Evolutionary conservation across 2,329 filamentous ascomycete species (phyloP).

Genomic region (Diaporthe capsici): DNA sequence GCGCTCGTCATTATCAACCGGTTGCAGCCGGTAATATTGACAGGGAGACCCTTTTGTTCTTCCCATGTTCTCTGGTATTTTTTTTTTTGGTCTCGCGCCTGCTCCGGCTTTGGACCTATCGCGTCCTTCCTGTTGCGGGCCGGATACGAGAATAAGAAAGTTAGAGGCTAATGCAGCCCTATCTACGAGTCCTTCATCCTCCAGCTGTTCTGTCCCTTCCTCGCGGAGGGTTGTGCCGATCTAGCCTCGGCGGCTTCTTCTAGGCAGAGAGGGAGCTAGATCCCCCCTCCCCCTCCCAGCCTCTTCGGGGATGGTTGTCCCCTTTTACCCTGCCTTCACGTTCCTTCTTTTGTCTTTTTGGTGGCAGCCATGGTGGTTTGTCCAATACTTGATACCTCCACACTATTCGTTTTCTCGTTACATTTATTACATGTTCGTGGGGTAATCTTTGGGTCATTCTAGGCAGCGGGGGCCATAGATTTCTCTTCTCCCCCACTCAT

Average conservation of each 20-base stretch:
- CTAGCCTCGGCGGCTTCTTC: slow-evolving; percentile 1
- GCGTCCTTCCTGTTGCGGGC: not conserved
- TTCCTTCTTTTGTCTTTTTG: not conserved
- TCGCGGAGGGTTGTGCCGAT: not conserved
- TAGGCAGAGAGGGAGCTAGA: slow-evolving; percentile 16
- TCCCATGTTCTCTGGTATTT: not conserved
- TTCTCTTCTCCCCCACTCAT: not conserved
- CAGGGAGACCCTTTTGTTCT: not conserved
- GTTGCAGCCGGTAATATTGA: not conserved
- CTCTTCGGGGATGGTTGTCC: slow-evolving; percentile 2
- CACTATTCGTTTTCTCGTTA: not conserved
- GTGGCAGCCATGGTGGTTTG: not conserved
- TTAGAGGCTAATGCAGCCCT: slow-evolving; percentile 31
- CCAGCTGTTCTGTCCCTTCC: not conserved
- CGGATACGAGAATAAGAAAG: slow-evolving; percentile 15
- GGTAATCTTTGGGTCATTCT: slow-evolving; percentile 7
- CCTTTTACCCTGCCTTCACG: not conserved
- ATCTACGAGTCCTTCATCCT: slow-evolving; percentile 26
- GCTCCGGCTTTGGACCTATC: not conserved
- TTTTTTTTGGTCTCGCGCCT: not conserved
- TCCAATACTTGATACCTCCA: not conserved
- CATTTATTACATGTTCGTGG: not conserved
- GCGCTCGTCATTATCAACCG: slow-evolving; percentile 6
- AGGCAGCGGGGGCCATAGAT: slow-evolving; percentile 10
- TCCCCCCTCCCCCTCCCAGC: not conserved